Percentiles rank a stretch among this genome's conserved stretches.
Evolutionary conservation across 345 rosid species (phyloP).

Genomic region (Dimocarpus longan): DNA sequence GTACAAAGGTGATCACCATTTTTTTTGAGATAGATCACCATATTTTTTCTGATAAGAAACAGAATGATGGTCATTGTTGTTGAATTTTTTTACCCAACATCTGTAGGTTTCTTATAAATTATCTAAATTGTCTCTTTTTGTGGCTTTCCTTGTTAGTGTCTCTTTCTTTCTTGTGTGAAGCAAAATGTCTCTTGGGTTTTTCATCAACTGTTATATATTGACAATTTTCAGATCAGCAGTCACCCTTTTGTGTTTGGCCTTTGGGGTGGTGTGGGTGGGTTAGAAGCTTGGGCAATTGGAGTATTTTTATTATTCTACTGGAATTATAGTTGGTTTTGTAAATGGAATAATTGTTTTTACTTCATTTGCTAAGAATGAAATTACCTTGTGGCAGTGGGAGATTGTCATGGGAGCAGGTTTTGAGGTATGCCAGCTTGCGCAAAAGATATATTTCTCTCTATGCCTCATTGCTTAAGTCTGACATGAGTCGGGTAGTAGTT

Average conservation of each 20-base stretch:
- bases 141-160: background rate
- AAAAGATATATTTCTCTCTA: constrained; percentile 86
- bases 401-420: constrained; percentile 90
- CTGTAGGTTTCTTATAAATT: background rate
- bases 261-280: background rate
- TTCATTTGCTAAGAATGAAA: constrained; percentile 35
- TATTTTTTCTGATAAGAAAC: background rate
- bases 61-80: background rate
- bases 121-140: background rate
- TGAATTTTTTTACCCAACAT: background rate
- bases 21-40: background rate
- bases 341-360: constrained; percentile 13
- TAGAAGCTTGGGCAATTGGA: background rate
- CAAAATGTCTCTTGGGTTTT: background rate
- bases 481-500: constrained; percentile 53
- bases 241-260: constrained; percentile 7
- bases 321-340: background rate
- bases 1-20: background rate
- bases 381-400: constrained; percentile 75
- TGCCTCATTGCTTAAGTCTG: constrained; percentile 90
- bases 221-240: background rate
- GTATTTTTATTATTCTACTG: background rate
- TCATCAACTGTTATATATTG: background rate
- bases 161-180: constrained; percentile 1
- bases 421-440: constrained; percentile 71